Evolutionary conservation across 768 basidiomycete genomes (phyloP).

Genomic region (Calocybe cyanea): DNA sequence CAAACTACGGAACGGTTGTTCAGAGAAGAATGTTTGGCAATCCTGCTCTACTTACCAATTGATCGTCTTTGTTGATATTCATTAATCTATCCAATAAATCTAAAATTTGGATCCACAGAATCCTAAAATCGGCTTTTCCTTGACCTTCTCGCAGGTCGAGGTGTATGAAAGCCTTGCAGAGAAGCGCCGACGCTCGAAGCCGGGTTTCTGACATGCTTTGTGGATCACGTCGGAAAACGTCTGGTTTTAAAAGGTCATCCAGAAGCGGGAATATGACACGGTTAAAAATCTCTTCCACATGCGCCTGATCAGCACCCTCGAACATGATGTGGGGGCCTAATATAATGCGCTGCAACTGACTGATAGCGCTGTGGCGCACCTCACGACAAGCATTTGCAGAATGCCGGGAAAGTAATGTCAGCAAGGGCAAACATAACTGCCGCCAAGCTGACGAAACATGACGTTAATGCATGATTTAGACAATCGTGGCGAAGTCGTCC

Average conservation of each 20-base stretch:
- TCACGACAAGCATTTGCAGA: conserved; percentile 82
- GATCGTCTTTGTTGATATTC: conserved; percentile 79
- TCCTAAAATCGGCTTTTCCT: conserved; percentile 56
- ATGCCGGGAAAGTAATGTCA: conserved; percentile 72
- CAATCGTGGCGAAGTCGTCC: conserved; percentile 81
- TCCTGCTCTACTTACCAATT: conserved; percentile 57
- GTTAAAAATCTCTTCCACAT: conserved; percentile 85
- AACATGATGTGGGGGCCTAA: conserved; percentile 70
- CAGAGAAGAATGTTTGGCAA: neutral
- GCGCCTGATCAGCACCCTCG: conserved; percentile 51
- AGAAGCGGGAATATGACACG: conserved; percentile 86
- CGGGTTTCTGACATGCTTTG: conserved; percentile 90
- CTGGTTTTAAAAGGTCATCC: conserved; percentile 85
- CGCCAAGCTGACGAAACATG: conserved; percentile 60
- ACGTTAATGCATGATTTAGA: conserved; percentile 51
- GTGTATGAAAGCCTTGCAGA: conserved; percentile 96
- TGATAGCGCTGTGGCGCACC: conserved; percentile 76
- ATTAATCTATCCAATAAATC: conserved; percentile 88
- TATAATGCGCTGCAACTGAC: conserved; percentile 79
- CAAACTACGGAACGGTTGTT: conserved; percentile 53
- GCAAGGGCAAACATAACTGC: conserved; percentile 68
- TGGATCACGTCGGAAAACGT: conserved; percentile 75
- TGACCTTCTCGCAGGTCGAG: conserved; percentile 74
- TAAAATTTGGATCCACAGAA: conserved; percentile 86
- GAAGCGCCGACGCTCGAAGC: conserved; percentile 78